Percentiles rank a stretch among this genome's conserved stretches.
Evolutionary conservation across 2,329 filamentous ascomycete species (phyloP).

Genomic region (Penicillium sp.): DNA sequence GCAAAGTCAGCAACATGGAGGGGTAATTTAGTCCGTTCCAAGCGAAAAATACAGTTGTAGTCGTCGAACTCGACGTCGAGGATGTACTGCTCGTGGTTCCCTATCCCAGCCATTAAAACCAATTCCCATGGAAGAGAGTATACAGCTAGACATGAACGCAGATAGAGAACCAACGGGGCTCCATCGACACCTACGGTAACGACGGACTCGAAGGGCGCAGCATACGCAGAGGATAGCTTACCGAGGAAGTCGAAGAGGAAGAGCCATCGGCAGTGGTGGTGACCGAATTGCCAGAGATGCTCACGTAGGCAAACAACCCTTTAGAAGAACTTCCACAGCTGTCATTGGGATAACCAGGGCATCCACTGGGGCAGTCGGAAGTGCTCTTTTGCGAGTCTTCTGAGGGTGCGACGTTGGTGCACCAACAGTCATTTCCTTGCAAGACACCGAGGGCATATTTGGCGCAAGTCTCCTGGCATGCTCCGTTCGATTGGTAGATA

Average conservation of each 20-base stretch:
- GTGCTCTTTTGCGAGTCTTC: constrained; percentile 30
- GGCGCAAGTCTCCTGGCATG: constrained; percentile 40
- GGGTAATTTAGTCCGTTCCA: no score
- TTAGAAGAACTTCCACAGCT: constrained; percentile 43
- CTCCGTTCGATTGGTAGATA: constrained; percentile 48
- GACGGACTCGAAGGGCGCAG: background rate
- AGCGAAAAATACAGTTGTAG: constrained; percentile 15
- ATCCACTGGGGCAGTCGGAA: constrained; percentile 40
- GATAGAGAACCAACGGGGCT: constrained; percentile 6
- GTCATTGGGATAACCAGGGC: constrained; percentile 49
- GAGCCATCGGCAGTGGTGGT: constrained; percentile 34
- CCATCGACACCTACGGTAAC: background rate
- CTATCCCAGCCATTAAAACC: constrained; percentile 22
- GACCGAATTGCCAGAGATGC: constrained; percentile 33
- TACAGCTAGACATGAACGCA: constrained; percentile 7
- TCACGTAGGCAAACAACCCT: constrained; percentile 46
- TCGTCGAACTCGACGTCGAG: constrained; percentile 19
- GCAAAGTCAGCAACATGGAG: constrained; percentile 9
- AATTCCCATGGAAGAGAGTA: constrained; percentile 13
- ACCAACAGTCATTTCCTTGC: constrained; percentile 50
- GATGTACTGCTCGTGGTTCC: constrained; percentile 16
- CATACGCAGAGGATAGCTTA: constrained; percentile 13
- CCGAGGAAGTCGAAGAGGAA: constrained; percentile 28
- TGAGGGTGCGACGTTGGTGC: constrained; percentile 47
- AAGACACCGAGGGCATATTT: constrained; percentile 48